Base-by-base conservation (phyloP, 129 eudicot species). In the Escallonia herrerae region DNA sequence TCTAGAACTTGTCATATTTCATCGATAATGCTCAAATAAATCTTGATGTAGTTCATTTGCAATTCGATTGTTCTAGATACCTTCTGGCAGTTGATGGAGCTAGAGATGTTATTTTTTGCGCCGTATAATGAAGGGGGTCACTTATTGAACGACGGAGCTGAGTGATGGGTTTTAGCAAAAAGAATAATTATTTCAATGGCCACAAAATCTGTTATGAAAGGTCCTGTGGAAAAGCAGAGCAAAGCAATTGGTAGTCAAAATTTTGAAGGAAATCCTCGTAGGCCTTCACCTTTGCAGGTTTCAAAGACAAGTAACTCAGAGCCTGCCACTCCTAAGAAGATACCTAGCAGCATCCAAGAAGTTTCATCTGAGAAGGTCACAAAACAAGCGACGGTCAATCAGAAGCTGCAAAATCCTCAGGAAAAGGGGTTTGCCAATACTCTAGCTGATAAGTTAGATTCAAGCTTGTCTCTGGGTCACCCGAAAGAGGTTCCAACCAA, bases 141-240 rank as follows among this genome's bases (percentile, higher is more conserved):
- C 15, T 12, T 37, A 50, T 63, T 74, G 45, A 68, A 64, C 49
- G n/a, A 61, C 54, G 67, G 56, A 47, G 44, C 7, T 65, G 60
- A 53, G 46, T 73, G 60, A 66, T 62, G 78, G 55, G 76, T 60
- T 60, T 67, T 58, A 58, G 13, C 14, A 9, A 6, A 72, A 63
- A 51, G 51, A 48, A 49, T 74, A 63, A 65, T 70, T 61, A 15
- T 49, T 62, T 42, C 64, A 47, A 90, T 86, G 95, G 89, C 89
- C 74, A 76, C 95, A 6, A 82, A 80, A 64, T 73, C 90, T 51
- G 64, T 59, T 77, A 40, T 46, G 48, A 75, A 75, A 58, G 52
- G 73, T 45, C 78, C 79, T 46, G 51, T 60, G 10, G 78, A 60
- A 54, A 83, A 65, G 68, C 84, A 60, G n/a, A 78, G 63, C 68